Evolutionary conservation across 1,139 yeast species (phyloP).

Genomic region (Candida gigantensis): DNA sequence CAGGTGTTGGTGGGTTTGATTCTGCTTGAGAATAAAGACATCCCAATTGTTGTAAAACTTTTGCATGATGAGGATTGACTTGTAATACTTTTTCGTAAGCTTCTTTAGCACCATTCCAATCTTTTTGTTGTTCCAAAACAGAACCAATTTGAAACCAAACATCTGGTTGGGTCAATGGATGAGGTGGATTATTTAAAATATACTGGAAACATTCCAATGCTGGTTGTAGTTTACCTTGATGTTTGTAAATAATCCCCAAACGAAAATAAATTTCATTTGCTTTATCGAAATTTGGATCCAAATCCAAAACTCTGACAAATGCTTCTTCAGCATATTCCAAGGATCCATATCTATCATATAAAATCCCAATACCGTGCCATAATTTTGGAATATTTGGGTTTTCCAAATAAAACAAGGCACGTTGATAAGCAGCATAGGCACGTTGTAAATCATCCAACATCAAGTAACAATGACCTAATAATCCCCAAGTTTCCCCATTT

Average conservation of each 20-base stretch:
- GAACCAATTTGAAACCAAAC: constrained; percentile 98
- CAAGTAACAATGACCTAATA: constrained; percentile 92
- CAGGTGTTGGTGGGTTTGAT: constrained; percentile 23
- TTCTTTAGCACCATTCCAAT: constrained; percentile 87
- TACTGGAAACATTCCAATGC: constrained; percentile 94
- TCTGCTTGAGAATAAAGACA: constrained; percentile 89
- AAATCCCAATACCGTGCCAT: constrained; percentile 98
- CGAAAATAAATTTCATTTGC: constrained; percentile 95
- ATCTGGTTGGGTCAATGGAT: constrained; percentile 93
- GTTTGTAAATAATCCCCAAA: constrained; percentile 95
- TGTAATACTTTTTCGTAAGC: constrained; percentile 91
- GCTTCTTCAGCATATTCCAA: constrained; percentile 98
- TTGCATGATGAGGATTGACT: constrained; percentile 92
- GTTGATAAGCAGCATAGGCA: constrained; percentile 95
- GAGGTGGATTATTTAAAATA: constrained; percentile 87
- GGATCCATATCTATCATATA: constrained; percentile 94
- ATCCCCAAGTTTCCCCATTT: constrained; percentile 97
- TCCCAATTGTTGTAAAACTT: constrained; percentile 93
- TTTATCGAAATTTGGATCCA: constrained; percentile 95
- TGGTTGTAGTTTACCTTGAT: constrained; percentile 82
- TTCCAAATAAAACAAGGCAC: constrained; percentile 86
- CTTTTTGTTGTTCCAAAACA: constrained; percentile 91
- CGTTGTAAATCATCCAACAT: constrained; percentile 96
- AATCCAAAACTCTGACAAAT: constrained; percentile 89
- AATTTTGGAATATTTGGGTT: constrained; percentile 95